Percentiles rank a stretch among this genome's conserved stretches.
Evolutionary conservation across 2,329 filamentous ascomycete species (phyloP).

Genomic region (Monosporascus sp.): DNA sequence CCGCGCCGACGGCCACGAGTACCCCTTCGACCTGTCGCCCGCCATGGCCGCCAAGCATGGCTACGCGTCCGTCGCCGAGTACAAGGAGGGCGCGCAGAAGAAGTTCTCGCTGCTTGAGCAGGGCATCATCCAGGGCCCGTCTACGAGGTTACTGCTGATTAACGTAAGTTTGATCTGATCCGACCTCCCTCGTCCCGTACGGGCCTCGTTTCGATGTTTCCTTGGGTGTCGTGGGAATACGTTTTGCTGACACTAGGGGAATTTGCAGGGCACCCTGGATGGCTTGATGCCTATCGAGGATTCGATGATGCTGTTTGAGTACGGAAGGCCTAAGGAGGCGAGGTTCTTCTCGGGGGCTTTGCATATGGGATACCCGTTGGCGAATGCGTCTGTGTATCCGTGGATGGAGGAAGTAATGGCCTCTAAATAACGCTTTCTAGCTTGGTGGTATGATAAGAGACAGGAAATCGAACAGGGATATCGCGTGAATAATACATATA

Average conservation of each 20-base stretch:
- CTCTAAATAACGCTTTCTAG: slow-evolving; percentile 11
- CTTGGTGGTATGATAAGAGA: no score
- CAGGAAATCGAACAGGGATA: no score
- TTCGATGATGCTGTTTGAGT: slow-evolving; percentile 58
- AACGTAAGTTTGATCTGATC: slow-evolving; percentile 40
- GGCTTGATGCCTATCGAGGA: slow-evolving; percentile 66
- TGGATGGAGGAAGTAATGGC: slow-evolving; percentile 56
- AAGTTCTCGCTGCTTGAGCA: slow-evolving; percentile 59
- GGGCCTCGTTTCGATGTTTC: no score
- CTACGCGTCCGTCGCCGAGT: slow-evolving; percentile 50
- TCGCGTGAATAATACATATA: no score
- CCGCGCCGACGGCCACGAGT: slow-evolving; percentile 60
- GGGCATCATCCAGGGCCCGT: slow-evolving; percentile 51
- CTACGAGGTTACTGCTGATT: slow-evolving; percentile 53
- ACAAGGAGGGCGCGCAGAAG: slow-evolving; percentile 48
- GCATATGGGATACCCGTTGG: slow-evolving; percentile 64
- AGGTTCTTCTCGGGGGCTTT: slow-evolving; percentile 56
- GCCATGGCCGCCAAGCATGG: slow-evolving; percentile 60
- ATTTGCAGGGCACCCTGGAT: slow-evolving; percentile 51
- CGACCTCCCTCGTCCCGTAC: neutral
- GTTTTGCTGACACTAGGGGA: neutral
- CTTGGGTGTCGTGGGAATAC: neutral
- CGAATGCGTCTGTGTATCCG: slow-evolving; percentile 52
- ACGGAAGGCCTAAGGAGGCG: slow-evolving; percentile 61
- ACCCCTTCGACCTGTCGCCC: slow-evolving; percentile 53